Conservation (phyloP, 2,329 filamentous ascomycete species). For the Fusarium humuli region DNA sequence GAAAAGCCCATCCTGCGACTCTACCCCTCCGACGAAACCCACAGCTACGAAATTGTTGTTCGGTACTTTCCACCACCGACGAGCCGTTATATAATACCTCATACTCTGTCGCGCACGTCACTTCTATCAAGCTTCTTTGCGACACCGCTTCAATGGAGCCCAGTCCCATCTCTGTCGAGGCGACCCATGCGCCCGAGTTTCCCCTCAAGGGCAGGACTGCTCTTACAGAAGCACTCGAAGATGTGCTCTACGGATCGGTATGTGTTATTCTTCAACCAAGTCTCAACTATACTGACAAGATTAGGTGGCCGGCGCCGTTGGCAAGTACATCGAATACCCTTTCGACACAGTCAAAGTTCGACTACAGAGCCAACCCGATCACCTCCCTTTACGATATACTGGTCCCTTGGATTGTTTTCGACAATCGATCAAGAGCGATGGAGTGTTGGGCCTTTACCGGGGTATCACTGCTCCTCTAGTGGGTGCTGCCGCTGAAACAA, state of each 20-base stretch:
- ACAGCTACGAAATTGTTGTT: constrained; percentile 15
- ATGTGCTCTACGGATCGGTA: constrained; percentile 89
- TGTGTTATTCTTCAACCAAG: constrained; percentile 48
- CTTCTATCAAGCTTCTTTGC: neutral
- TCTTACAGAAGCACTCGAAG: constrained; percentile 78
- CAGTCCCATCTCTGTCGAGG: constrained; percentile 47
- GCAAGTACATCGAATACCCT: constrained; percentile 97
- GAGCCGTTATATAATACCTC: neutral
- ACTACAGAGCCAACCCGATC: constrained; percentile 92
- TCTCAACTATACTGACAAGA: constrained; percentile 2
- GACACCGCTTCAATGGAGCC: constrained; percentile 46
- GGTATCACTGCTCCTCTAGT: constrained; percentile 92
- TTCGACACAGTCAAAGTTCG: constrained; percentile 99
- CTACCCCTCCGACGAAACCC: constrained; percentile 8
- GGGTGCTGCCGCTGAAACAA: constrained; percentile 92
- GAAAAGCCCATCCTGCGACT: constrained; percentile 4
- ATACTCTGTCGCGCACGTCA: neutral
- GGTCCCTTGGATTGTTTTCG: constrained; percentile 94
- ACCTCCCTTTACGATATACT: constrained; percentile 81
- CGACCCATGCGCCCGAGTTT: constrained; percentile 43
- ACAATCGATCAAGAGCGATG: constrained; percentile 83
- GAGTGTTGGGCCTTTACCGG: constrained; percentile 85
- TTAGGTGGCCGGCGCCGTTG: constrained; percentile 83
- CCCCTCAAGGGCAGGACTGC: constrained; percentile 55
- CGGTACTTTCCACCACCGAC: neutral